Percentiles rank a stretch among this genome's conserved stretches.
These are phyloP conservation scores for Hansenula sp. DNA, from an alignment of 1,139 yeast species.

Conservation along the genomic window DNA sequence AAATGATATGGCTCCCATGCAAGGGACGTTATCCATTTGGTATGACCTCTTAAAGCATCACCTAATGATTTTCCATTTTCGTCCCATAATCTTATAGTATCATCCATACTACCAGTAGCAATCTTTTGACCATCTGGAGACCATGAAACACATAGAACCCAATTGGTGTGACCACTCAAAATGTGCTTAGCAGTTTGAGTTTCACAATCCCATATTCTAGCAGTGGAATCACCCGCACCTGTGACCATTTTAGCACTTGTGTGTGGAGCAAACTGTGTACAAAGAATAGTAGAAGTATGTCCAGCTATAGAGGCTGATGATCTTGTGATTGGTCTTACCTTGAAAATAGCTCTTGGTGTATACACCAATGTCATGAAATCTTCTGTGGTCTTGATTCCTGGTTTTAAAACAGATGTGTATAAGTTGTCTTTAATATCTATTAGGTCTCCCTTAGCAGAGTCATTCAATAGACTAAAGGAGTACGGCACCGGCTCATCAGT, in stretches of 20 bases:
- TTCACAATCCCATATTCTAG: constrained; percentile 95
- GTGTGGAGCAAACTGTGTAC: constrained; percentile 92
- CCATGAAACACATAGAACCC: constrained; percentile 94
- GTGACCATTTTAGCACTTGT: constrained; percentile 85
- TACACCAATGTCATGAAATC: constrained; percentile 87
- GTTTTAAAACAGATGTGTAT: constrained; percentile 77
- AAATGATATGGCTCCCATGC: constrained; percentile 95
- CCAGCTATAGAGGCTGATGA: constrained; percentile 93
- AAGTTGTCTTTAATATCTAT: constrained; percentile 77
- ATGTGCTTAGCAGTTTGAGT: constrained; percentile 89
- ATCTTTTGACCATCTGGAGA: constrained; percentile 88
- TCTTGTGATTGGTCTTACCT: constrained; percentile 87
- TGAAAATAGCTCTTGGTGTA: constrained; percentile 94
- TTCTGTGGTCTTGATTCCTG: constrained; percentile 86
- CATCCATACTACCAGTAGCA: constrained; percentile 97
- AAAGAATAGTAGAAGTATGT: constrained; percentile 88
- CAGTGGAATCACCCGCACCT: constrained; percentile 98
- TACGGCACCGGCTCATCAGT: constrained; percentile 88
- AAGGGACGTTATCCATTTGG: constrained; percentile 84
- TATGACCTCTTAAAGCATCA: constrained; percentile 71
- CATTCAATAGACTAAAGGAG: constrained; percentile 65
- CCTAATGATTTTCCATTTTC: constrained; percentile 74
- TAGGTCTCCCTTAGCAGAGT: constrained; percentile 39
- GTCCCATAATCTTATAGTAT: constrained; percentile 85
- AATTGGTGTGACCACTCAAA: constrained; percentile 79